Evolutionary conservation across 371 early-diverging fungal species (phyloP).

Genomic region (Mortierella sp.): DNA sequence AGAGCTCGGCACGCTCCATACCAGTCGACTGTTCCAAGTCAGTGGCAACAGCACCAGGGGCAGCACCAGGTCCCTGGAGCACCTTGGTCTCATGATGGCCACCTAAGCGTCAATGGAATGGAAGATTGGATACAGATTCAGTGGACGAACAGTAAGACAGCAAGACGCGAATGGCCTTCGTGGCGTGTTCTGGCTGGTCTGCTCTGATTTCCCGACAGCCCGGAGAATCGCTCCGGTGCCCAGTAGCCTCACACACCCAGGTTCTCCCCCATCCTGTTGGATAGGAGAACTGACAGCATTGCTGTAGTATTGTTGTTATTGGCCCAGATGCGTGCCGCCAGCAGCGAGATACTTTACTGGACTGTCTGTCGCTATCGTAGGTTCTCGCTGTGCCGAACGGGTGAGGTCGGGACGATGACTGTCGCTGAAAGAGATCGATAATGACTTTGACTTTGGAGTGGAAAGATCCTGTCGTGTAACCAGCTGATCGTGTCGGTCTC

Average conservation of each 20-base stretch:
- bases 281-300: no score
- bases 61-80: constrained; percentile 69
- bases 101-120: constrained; percentile 17
- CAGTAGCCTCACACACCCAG: background rate
- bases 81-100: constrained; percentile 53
- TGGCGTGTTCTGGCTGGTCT: no score
- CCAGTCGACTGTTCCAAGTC: constrained; percentile 94
- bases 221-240: constrained; percentile 18
- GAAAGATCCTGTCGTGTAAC: background rate
- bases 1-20: constrained; percentile 89
- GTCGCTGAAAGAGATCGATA: background rate
- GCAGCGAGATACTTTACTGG: no score
- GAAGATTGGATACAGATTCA: no score
- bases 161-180: no score
- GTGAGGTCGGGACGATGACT: background rate
- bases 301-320: no score
- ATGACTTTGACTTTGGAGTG: background rate
- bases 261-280: background rate
- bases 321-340: no score
- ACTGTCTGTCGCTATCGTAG: no score
- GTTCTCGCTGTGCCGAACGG: background rate
- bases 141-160: no score
- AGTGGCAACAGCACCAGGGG: constrained; percentile 78
- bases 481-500: background rate
- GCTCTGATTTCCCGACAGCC: background rate